A percentile compares a stretch with the other conserved stretches of the same genome.
These are phyloP conservation scores for Eimeria necatrix DNA, from an alignment of 169 alveolate genomes.

Conservation along the genomic window DNA sequence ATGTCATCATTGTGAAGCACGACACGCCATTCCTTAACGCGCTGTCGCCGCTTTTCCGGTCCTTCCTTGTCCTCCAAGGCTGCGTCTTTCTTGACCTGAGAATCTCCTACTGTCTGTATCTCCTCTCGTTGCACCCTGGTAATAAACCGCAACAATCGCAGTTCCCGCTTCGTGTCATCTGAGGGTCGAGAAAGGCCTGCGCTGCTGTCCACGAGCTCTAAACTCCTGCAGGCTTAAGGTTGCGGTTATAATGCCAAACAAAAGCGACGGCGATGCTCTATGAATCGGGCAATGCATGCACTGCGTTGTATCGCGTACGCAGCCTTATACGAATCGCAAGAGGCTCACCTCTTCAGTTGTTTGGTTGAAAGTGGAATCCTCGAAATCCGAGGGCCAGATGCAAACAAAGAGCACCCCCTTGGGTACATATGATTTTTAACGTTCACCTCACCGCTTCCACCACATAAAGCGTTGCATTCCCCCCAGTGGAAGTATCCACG, in stretches of 20 bases:
- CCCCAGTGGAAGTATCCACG: too few species aligned
- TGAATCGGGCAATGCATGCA: too few species aligned
- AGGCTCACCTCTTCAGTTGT: slow-evolving; percentile 13
- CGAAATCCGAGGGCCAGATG: not conserved
- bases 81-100: not conserved
- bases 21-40: slow-evolving; percentile 90
- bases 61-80: slow-evolving; percentile 78
- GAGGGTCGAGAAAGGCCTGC: too few species aligned
- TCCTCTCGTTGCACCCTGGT: not conserved
- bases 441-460: too few species aligned
- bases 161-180: not conserved
- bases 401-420: too few species aligned
- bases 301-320: too few species aligned
- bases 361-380: slow-evolving; percentile 6
- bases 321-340: not conserved
- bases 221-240: too few species aligned
- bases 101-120: not conserved
- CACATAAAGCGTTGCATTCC: too few species aligned
- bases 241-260: too few species aligned
- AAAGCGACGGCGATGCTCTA: too few species aligned
- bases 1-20: slow-evolving; percentile 91
- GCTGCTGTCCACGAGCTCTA: too few species aligned
- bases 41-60: slow-evolving; percentile 84
- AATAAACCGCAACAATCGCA: not conserved
- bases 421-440: too few species aligned